Percentiles rank a stretch among this genome's conserved stretches.
Conservation (phyloP, 305 asterid genomes). For the Fraxinus velutina region DNA sequence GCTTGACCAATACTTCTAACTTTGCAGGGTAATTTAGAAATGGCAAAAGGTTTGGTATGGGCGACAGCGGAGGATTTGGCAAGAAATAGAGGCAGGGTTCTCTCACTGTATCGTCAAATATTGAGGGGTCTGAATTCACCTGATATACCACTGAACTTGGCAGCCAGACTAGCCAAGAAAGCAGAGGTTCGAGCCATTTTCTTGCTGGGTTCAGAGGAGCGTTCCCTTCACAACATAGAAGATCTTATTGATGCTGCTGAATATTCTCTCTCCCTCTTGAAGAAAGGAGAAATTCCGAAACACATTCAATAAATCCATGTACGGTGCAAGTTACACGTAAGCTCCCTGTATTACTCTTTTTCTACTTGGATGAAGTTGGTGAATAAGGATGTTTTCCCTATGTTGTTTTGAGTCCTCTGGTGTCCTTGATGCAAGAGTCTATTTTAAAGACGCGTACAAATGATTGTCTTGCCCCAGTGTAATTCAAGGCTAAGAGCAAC, state of each 20-base stretch:
- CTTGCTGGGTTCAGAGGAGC: conserved; percentile 67
- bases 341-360: neutral
- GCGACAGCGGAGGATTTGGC: conserved; percentile 80
- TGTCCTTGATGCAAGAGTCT: neutral
- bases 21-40: conserved; percentile 7
- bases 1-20: neutral
- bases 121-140: conserved; percentile 67
- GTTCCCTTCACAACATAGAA: conserved; percentile 67
- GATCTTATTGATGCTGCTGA: conserved; percentile 74
- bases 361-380: neutral
- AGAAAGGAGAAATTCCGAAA: conserved; percentile 66
- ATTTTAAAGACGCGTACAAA: neutral
- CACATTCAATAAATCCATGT: conserved; percentile 28
- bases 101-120: conserved; percentile 38
- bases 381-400: neutral
- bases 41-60: conserved; percentile 82
- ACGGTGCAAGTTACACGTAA: neutral
- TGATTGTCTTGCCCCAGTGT: neutral
- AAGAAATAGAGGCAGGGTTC: conserved; percentile 55
- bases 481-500: neutral
- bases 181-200: conserved; percentile 75
- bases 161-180: conserved; percentile 64
- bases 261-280: conserved; percentile 56
- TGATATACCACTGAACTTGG: conserved; percentile 58
- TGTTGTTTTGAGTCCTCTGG: neutral